Base-by-base conservation (phyloP, 495 filamentous ascomycete genomes). In the Neurospora discreta region DNA sequence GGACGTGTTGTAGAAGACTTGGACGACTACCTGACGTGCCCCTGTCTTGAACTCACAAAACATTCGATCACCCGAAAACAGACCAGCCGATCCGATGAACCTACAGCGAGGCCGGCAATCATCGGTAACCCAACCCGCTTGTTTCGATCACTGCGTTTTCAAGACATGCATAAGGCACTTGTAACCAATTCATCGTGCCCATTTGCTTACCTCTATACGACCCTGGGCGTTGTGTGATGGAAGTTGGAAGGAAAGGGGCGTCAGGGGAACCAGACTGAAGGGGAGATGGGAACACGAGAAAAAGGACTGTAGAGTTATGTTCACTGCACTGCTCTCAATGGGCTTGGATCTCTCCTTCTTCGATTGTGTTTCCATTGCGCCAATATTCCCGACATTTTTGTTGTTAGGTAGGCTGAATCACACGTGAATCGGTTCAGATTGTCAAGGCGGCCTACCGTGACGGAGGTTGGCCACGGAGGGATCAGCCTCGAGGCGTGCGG, bases 61-160 rank as follows among this genome's bases (percentile, higher is more conserved):
- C 46, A 52, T 4, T 58, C 20, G 20, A 58, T 58, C 46, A 26
- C 52, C 52, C 52, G 23, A 15, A 58, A 46, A 70, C 23, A 30
- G 26, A 52, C 30, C 41, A 46, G 60, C n/a, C 71, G 71, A 72
- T 72, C 71, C 71, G 71, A 72, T 72, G 58, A 72, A 65, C 71
- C 38, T 72, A 26, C 71, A 72, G 33, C 20, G 15, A 41, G 3
- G 20, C 39, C 65, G 71, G 39, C 71, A 69, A 72, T 72, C 71
- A 72, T 60, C 70, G 26, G 46, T n/a, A 68, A 71, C 30, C 18
- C 52, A 13, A n/a, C 70, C 15, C 26, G 13, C 15, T 30, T 65
- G 52, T 30, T 41, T 68, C 43, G 36, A 36, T 26, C 26, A 71
- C 41, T 3, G 43, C 46, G 42, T 43, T 36, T 36, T 33, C 58